phyloP scores from a whole-genome alignment of 179 eudicot species.

The Pouteria campechiana region DNA sequence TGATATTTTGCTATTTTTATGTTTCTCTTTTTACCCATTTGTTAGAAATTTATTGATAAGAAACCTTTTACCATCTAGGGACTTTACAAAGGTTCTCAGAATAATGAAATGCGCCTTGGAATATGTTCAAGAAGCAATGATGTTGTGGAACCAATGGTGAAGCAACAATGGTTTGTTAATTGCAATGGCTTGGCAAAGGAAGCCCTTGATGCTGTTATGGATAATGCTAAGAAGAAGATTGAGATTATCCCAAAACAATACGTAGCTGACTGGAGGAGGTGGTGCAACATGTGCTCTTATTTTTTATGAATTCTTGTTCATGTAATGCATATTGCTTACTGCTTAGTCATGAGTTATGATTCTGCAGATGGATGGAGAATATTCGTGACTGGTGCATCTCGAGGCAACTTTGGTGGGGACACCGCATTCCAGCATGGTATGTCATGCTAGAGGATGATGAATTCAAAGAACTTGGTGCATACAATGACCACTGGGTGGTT shows the following conservation, averaged over 20 bases:
- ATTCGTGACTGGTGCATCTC: constrained; percentile 97
- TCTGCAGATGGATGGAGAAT: constrained; percentile 87
- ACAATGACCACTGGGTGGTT: constrained; percentile 84
- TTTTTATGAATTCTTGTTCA: background rate
- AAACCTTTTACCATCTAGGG: constrained; percentile 62
- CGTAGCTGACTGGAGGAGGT: constrained; percentile 97
- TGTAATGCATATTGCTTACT: background rate
- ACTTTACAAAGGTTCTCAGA: constrained; percentile 61
- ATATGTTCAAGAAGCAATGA: constrained; percentile 83
- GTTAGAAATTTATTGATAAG: too few species aligned
- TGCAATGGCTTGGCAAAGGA: constrained; percentile 71
- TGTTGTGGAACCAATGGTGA: constrained; percentile 85
- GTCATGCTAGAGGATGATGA: constrained; percentile 68
- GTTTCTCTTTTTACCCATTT: too few species aligned
- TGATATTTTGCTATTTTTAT: background rate
- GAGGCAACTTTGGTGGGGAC: constrained; percentile 99
- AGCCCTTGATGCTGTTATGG: constrained; percentile 74
- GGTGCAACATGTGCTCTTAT: constrained; percentile 2
- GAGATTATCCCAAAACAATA: constrained; percentile 83
- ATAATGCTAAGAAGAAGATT: constrained; percentile 40
- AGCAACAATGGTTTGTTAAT: constrained; percentile 96
- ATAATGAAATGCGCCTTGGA: constrained; percentile 95
- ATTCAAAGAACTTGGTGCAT: constrained; percentile 67
- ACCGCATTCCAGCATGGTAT: constrained; percentile 94
- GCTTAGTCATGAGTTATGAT: background rate